These are phyloP conservation scores for Wickerhamiella vanderwaltii DNA, from an alignment of 805 yeast species.

Conservation along the genomic window DNA sequence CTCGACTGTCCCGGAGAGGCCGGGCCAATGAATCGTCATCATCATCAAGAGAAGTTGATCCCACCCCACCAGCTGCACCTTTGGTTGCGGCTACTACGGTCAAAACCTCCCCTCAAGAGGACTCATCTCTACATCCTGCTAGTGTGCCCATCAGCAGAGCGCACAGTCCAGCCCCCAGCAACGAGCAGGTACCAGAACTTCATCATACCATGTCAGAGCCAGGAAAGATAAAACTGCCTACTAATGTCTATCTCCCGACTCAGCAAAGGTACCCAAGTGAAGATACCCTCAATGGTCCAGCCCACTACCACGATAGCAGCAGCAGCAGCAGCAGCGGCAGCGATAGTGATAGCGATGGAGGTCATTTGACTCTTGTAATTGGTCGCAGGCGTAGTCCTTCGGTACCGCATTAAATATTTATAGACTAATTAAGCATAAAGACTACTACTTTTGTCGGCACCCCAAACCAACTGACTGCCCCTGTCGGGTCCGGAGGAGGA, in stretches of 20 bases:
- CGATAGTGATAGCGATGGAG: slow-evolving; percentile 19
- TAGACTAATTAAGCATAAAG: too few species aligned
- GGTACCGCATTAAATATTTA: not conserved
- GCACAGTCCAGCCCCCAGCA: not conserved
- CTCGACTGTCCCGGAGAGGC: not conserved
- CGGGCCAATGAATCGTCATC: not conserved
- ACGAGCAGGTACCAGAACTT: not conserved
- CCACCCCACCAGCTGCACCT: not conserved
- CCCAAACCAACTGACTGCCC: too few species aligned
- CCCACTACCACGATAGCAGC: not conserved
- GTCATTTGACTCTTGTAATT: slow-evolving; percentile 22
- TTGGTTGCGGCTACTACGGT: not conserved
- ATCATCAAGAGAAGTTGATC: not conserved
- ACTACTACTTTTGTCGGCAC: too few species aligned
- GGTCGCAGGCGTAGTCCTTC: slow-evolving; percentile 13
- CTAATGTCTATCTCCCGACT: not conserved
- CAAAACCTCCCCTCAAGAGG: not conserved
- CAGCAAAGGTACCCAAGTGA: slow-evolving; percentile 7
- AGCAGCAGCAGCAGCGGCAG: slow-evolving; percentile 14
- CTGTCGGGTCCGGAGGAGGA: too few species aligned
- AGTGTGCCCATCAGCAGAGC: not conserved
- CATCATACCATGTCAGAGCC: slow-evolving; percentile 1
- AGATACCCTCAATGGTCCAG: slow-evolving; percentile 10
- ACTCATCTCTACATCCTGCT: not conserved
- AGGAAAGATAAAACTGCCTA: not conserved